Conservation (phyloP, 257 asterid genomes). For the Hygrophila difformis region DNA sequence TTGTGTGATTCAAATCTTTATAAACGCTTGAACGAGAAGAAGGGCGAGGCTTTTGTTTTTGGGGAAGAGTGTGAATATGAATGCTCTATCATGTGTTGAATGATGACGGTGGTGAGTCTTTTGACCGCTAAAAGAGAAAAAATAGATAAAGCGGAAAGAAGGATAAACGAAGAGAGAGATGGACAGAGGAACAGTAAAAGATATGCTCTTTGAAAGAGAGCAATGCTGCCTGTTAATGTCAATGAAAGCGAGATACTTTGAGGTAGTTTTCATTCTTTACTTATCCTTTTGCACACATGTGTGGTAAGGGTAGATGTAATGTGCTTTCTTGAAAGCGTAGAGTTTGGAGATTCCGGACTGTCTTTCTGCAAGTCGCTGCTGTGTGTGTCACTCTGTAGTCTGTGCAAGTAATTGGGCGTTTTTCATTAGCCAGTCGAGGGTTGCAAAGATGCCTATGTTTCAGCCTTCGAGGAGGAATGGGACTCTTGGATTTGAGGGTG, state of each 20-base stretch:
- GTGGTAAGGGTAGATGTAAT: constrained; percentile 17
- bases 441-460: constrained; percentile 50
- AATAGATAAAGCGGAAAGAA: constrained; percentile 36
- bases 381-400: too few species aligned
- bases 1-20: constrained; percentile 16
- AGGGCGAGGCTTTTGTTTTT: constrained; percentile 19
- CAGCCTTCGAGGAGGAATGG: constrained; percentile 35
- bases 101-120: constrained; percentile 43
- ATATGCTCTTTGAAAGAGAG: constrained; percentile 26
- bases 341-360: constrained; percentile 16
- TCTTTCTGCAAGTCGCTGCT: constrained; percentile 14
- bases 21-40: constrained; percentile 34
- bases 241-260: constrained; percentile 41
- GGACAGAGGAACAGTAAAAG: constrained; percentile 9
- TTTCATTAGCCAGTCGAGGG: constrained; percentile 1
- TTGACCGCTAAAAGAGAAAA: constrained; percentile 41
- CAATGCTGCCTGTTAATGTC: constrained; percentile 41
- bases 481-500: constrained; percentile 30
- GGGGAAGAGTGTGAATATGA: constrained; percentile 32
- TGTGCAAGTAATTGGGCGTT: neutral
- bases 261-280: constrained; percentile 16
- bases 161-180: constrained; percentile 10
- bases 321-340: constrained; percentile 25
- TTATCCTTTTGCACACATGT: constrained; percentile 26
- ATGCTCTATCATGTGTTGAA: constrained; percentile 33